These are phyloP conservation scores for Drechslera avenae DNA, from an alignment of 2,329 filamentous ascomycete genomes.

Conservation along the genomic window DNA sequence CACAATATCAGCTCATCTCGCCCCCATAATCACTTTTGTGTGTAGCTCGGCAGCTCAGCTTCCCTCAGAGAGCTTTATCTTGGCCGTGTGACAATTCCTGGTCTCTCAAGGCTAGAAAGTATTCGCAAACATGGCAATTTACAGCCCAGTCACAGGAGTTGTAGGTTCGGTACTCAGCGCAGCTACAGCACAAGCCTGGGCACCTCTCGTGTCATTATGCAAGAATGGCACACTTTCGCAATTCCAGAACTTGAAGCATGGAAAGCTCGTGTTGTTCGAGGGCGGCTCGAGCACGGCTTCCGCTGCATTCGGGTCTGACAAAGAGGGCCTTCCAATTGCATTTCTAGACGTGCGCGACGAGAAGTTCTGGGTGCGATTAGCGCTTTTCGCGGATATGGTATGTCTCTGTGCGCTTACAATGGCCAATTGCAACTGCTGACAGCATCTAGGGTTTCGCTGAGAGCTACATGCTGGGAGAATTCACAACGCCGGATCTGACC, in stretches of 20 bases:
- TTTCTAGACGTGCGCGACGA: conserved; percentile 67
- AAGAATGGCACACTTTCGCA: conserved; percentile 53
- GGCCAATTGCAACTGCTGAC: not conserved
- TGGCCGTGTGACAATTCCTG: not conserved
- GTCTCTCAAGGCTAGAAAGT: not conserved
- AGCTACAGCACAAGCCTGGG: conserved; percentile 55
- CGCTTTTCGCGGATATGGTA: conserved; percentile 73
- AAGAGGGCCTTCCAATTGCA: conserved; percentile 52
- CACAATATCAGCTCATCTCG: not conserved
- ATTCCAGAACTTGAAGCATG: conserved; percentile 53
- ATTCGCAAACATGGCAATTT: conserved; percentile 39
- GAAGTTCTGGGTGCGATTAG: conserved; percentile 71
- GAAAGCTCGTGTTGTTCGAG: conserved; percentile 54
- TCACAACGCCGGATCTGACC: conserved; percentile 69
- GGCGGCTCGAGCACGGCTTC: conserved; percentile 50
- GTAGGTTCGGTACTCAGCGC: conserved; percentile 50
- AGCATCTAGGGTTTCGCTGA: conserved; percentile 65
- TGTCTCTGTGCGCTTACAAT: conserved; percentile 8
- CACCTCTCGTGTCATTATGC: conserved; percentile 54
- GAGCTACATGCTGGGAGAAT: conserved; percentile 74
- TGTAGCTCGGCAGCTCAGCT: too few relatives aligned
- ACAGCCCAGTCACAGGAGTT: conserved; percentile 45
- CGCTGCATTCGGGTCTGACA: conserved; percentile 50
- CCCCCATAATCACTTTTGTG: not conserved
- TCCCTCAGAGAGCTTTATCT: not conserved